Evolutionary conservation across 2,329 filamentous ascomycete species (phyloP).

Genomic region (Thielaviopsis cerberus): DNA sequence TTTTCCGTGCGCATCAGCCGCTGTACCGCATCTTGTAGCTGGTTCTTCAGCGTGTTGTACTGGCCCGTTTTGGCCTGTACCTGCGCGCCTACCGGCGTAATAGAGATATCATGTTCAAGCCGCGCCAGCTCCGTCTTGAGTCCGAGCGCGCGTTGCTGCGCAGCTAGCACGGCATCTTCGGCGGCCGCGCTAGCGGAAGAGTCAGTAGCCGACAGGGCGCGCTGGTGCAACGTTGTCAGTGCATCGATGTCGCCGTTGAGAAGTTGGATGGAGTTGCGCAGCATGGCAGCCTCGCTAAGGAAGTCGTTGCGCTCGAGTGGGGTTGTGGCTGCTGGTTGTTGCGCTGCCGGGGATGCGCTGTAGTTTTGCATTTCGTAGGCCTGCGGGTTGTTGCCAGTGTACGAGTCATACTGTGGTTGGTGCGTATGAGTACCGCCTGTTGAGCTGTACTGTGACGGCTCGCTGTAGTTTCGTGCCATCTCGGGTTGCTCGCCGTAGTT

Average conservation of each 20-base stretch:
- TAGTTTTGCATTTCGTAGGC: conserved; percentile 39
- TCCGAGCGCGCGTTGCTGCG: conserved; percentile 52
- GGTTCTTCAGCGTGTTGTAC: conserved; percentile 48
- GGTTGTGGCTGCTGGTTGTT: conserved; percentile 16
- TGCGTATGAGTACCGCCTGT: background rate
- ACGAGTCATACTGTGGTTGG: conserved; percentile 15
- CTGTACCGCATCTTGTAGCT: conserved; percentile 53
- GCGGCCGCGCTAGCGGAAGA: conserved; percentile 32
- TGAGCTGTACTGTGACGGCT: background rate
- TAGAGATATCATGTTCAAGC: conserved; percentile 45
- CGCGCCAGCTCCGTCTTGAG: conserved; percentile 66
- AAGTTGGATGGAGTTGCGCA: conserved; percentile 48
- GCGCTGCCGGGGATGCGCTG: conserved; percentile 17
- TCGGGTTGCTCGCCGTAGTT: background rate
- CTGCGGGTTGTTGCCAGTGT: conserved; percentile 17
- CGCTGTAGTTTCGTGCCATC: background rate
- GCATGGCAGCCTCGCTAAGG: conserved; percentile 44
- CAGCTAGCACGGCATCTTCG: conserved; percentile 49
- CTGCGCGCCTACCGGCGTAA: conserved; percentile 19
- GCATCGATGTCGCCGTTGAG: conserved; percentile 48
- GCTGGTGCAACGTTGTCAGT: conserved; percentile 54
- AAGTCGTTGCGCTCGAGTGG: conserved; percentile 46
- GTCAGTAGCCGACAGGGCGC: conserved; percentile 49
- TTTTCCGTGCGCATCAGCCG: conserved; percentile 55
- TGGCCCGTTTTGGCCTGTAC: conserved; percentile 56